Percentiles rank a stretch among this genome's conserved stretches.
Conservation (phyloP, 2,329 filamentous ascomycete genomes). For the Dactylellina cionopaga region DNA sequence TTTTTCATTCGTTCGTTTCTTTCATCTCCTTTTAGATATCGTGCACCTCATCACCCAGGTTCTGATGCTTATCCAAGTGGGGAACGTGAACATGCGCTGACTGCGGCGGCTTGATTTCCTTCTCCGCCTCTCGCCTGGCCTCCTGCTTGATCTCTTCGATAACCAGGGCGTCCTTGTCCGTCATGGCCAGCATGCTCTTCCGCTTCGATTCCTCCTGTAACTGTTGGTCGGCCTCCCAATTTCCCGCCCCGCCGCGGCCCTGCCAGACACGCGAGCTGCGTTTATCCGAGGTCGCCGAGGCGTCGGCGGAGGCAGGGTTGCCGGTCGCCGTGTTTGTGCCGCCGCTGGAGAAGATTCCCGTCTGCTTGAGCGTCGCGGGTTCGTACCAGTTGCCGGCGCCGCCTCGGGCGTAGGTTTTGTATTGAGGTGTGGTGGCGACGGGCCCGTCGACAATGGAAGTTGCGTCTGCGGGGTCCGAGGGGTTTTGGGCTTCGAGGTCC, state of each 20-base stretch:
- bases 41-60: constrained; percentile 41
- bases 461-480: constrained; percentile 31
- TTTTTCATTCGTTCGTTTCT: neutral
- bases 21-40: constrained; percentile 20
- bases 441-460: constrained; percentile 18
- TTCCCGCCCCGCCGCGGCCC: constrained; percentile 47
- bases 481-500: constrained; percentile 39
- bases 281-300: constrained; percentile 13
- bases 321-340: neutral
- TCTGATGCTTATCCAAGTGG: constrained; percentile 44
- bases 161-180: constrained; percentile 17
- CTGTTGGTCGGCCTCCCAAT: constrained; percentile 50
- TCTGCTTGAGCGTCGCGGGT: constrained; percentile 45
- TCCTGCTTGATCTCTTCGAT: constrained; percentile 37
- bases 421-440: constrained; percentile 31
- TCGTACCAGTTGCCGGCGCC: constrained; percentile 51
- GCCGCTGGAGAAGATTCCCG: constrained; percentile 32
- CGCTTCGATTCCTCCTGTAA: constrained; percentile 44
- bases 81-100: constrained; percentile 38
- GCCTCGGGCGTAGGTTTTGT: constrained; percentile 49
- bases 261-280: constrained; percentile 50
- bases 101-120: constrained; percentile 37
- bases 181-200: constrained; percentile 24
- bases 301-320: constrained; percentile 9
- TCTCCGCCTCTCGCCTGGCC: constrained; percentile 35